These are phyloP conservation scores for Parastagonospora nodorum DNA, from an alignment of 2,329 filamentous ascomycete genomes.

Conservation along the genomic window DNA sequence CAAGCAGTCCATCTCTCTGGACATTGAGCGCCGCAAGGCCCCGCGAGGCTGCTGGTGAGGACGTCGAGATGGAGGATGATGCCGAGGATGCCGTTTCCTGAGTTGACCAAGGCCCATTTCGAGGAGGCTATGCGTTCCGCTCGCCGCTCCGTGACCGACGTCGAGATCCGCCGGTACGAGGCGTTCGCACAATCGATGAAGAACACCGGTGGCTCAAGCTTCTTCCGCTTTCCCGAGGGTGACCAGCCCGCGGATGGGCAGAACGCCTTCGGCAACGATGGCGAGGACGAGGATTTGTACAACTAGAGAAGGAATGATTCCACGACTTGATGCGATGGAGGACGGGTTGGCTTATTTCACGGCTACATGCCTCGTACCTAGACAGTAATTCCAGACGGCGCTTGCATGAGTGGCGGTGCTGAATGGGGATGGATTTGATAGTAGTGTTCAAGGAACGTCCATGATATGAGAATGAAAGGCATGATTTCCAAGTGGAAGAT, in stretches of 20 bases:
- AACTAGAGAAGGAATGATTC: slow-evolving; percentile 64
- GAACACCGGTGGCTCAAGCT: slow-evolving; percentile 91
- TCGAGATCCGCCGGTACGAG: slow-evolving; percentile 98
- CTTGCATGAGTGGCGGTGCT: neutral
- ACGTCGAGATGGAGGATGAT: slow-evolving; percentile 74
- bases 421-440: neutral
- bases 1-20: slow-evolving; percentile 88
- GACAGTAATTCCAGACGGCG: slow-evolving; percentile 22
- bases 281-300: slow-evolving; percentile 96
- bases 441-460: neutral
- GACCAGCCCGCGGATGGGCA: slow-evolving; percentile 55
- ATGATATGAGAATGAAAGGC: slow-evolving; percentile 6
- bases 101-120: slow-evolving; percentile 95
- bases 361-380: slow-evolving; percentile 15
- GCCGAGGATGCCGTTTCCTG: slow-evolving; percentile 93
- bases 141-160: slow-evolving; percentile 90
- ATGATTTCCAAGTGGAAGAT: neutral
- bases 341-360: slow-evolving; percentile 17
- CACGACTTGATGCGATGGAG: slow-evolving; percentile 17
- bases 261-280: slow-evolving; percentile 76
- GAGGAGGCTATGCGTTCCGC: slow-evolving; percentile 98
- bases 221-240: slow-evolving; percentile 87
- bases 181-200: slow-evolving; percentile 99
- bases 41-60: slow-evolving; percentile 75
- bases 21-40: slow-evolving; percentile 91